Conservation (phyloP, 2,329 filamentous ascomycete species). For the Fusarium camptoceras region DNA sequence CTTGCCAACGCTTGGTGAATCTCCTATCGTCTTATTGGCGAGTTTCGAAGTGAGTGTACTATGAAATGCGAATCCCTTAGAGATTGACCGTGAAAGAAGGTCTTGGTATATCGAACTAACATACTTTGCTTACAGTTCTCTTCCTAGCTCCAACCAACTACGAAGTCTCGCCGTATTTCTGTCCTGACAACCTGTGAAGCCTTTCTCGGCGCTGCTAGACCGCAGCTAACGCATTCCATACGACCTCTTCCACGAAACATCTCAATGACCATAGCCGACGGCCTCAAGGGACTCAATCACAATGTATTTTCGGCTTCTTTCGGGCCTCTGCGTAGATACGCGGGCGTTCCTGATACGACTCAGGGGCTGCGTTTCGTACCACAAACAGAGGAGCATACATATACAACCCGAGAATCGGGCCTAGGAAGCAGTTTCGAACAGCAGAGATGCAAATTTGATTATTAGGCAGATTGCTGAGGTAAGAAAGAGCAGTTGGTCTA, state of each 20-base stretch:
- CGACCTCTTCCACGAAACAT: no score
- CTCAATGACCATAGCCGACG: not conserved
- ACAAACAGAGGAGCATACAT: not conserved
- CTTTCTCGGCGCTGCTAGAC: not conserved
- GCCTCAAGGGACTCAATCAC: not conserved
- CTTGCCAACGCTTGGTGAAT: not conserved
- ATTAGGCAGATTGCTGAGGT: not conserved
- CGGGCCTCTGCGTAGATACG: not conserved
- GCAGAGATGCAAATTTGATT: rapidly evolving
- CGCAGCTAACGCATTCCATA: not conserved
- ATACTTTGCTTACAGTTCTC: not conserved
- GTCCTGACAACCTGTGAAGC: not conserved
- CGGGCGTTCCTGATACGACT: not conserved
- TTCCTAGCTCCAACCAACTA: not conserved
- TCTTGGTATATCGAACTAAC: not conserved
- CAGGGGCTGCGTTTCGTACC: not conserved
- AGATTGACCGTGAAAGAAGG: rapidly evolving
- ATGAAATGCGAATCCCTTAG: not conserved
- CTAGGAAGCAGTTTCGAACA: not conserved
- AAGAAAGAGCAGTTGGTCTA: not conserved
- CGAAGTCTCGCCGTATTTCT: not conserved
- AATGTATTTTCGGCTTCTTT: not conserved
- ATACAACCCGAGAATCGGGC: not conserved
- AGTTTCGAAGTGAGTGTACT: not conserved
- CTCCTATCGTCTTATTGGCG: not conserved